These are phyloP conservation scores for Ustilago loliicola DNA, from an alignment of 1,284 basidiomycete species.

Conservation along the genomic window DNA sequence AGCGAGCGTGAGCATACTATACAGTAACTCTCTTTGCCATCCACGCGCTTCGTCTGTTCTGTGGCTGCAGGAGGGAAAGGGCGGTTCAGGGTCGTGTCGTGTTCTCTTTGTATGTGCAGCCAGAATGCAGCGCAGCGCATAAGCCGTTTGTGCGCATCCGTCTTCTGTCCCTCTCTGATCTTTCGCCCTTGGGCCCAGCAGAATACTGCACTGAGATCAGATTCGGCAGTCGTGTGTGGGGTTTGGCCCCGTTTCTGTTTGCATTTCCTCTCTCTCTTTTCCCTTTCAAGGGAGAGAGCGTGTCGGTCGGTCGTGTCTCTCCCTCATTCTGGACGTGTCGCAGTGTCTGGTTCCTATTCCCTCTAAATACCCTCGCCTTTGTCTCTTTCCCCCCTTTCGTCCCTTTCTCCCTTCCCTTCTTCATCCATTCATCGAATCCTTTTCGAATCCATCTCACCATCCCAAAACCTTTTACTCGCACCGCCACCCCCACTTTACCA, in stretches of 20 bases:
- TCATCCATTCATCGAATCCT: constrained; percentile 11
- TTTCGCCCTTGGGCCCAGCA: background rate
- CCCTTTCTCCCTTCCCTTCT: constrained; percentile 11
- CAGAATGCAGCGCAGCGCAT: background rate
- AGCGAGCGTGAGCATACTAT: background rate
- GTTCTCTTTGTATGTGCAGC: constrained; percentile 15
- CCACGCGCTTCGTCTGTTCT: background rate
- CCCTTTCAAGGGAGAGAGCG: background rate
- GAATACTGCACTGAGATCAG: background rate
- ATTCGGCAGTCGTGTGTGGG: constrained; percentile 6
- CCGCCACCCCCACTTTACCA: background rate
- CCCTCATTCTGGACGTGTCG: constrained; percentile 19
- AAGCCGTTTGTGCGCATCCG: background rate
- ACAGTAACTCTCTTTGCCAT: background rate
- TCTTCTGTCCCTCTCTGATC: background rate
- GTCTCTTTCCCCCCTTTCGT: constrained; percentile 8
- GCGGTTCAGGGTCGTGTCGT: constrained; percentile 22
- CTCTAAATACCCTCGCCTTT: constrained; percentile 24
- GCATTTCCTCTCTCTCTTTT: background rate
- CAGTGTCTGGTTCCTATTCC: background rate
- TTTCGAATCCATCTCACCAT: background rate
- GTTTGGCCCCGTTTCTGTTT: background rate
- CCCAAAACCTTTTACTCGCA: background rate
- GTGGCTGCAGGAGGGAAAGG: background rate
- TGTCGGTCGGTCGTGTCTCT: constrained; percentile 27